These are phyloP conservation scores for Colletotrichum musae DNA, from an alignment of 2,329 filamentous ascomycete genomes.

Conservation along the genomic window DNA sequence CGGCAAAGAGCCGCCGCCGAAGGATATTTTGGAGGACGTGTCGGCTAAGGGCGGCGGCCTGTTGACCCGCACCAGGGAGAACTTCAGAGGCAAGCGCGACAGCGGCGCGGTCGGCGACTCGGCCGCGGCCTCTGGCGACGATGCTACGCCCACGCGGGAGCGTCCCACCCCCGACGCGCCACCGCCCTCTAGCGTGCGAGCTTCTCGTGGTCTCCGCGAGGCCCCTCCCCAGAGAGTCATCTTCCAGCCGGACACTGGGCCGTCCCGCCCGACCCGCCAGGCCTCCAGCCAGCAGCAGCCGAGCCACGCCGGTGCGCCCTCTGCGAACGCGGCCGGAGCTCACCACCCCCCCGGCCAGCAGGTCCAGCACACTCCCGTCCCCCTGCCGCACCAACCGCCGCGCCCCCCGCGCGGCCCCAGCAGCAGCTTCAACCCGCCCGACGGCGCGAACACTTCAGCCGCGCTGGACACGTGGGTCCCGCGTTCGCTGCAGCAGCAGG, in stretches of 20 bases:
- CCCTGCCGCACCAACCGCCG: slow-evolving; percentile 47
- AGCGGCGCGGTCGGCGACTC: slow-evolving; percentile 36
- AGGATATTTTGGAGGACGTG: slow-evolving; percentile 88
- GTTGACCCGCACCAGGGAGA: slow-evolving; percentile 84
- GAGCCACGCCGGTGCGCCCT: slow-evolving; percentile 46
- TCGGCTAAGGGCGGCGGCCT: slow-evolving; percentile 88
- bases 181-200: slow-evolving; percentile 65
- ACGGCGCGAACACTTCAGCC: slow-evolving; percentile 69
- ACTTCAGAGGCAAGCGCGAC: slow-evolving; percentile 72
- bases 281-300: slow-evolving; percentile 50
- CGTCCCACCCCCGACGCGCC: slow-evolving; percentile 65
- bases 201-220: slow-evolving; percentile 79
- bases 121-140: slow-evolving; percentile 38
- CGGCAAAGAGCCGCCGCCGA: slow-evolving; percentile 85
- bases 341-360: slow-evolving; percentile 44
- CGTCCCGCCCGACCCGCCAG: slow-evolving; percentile 75
- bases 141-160: slow-evolving; percentile 69
- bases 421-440: slow-evolving; percentile 66
- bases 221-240: slow-evolving; percentile 88
- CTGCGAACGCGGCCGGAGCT: slow-evolving; percentile 42
- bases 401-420: slow-evolving; percentile 57
- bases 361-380: slow-evolving; percentile 48
- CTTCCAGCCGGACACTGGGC: slow-evolving; percentile 84
- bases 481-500: slow-evolving; percentile 75
- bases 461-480: slow-evolving; percentile 66